These are phyloP conservation scores for Myxozyma lipomycoides DNA, from an alignment of 805 yeast species.

Conservation along the genomic window DNA sequence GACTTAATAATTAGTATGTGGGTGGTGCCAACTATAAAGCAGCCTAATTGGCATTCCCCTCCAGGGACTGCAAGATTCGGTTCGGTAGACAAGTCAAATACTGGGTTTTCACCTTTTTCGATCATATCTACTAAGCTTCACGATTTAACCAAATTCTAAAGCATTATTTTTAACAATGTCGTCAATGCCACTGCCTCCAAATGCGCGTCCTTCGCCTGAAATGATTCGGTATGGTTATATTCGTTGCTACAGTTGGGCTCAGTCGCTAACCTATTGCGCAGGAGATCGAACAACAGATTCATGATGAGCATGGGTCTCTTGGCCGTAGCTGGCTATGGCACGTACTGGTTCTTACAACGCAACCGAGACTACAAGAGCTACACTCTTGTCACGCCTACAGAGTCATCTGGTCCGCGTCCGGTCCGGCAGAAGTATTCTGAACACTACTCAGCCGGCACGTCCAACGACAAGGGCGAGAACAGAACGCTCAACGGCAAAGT, in stretches of 20 bases:
- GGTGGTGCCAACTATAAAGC: no score
- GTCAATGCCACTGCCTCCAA: conserved; percentile 1
- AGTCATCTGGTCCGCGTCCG: conserved; percentile 14
- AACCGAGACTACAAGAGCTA: conserved; percentile 6
- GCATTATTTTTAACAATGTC: neutral
- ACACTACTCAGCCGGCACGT: conserved; percentile 13
- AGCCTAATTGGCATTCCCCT: no score
- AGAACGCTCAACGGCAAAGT: conserved; percentile 9
- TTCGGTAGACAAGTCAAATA: no score
- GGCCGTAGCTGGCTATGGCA: conserved; percentile 10
- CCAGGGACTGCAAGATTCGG: no score
- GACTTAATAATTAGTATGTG: no score
- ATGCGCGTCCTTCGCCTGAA: conserved; percentile 4
- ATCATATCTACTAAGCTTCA: neutral
- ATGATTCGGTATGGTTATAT: neutral
- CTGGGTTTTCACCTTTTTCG: no score
- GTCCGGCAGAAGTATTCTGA: conserved; percentile 4
- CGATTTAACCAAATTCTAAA: neutral
- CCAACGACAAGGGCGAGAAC: conserved; percentile 21
- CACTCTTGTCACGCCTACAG: conserved; percentile 10
- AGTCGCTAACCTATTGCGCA: neutral
- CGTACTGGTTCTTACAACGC: neutral
- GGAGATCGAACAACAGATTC: conserved; percentile 18
- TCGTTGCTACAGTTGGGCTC: neutral
- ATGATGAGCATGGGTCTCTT: conserved; percentile 9